Evolutionary conservation across 192 early-diverging fungal species (phyloP).

Genomic region (Umbelopsis isabellina): DNA sequence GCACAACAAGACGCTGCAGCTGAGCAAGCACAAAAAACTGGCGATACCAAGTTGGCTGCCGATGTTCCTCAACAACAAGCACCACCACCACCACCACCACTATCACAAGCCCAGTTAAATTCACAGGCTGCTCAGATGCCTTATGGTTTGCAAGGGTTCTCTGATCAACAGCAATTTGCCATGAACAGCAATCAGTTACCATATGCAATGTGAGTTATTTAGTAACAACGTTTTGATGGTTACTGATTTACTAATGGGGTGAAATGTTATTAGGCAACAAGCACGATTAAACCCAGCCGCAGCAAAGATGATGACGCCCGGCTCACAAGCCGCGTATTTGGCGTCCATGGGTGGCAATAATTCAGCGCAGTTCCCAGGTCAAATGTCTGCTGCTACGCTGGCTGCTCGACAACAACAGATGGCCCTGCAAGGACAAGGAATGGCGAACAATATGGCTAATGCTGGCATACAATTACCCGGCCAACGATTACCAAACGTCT

Average conservation of each 20-base stretch:
- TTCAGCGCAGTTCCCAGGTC: neutral
- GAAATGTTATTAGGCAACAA: neutral
- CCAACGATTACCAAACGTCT: neutral
- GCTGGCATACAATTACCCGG: neutral
- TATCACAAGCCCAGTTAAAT: neutral
- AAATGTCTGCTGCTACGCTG: neutral
- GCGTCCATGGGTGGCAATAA: conserved; percentile 6
- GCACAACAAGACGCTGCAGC: neutral
- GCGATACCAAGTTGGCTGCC: neutral
- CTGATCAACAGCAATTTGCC: conserved; percentile 6
- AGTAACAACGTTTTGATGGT: neutral
- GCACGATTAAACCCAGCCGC: conserved; percentile 9
- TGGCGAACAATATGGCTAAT: neutral
- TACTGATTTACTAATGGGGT: neutral
- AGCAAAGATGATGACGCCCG: conserved; percentile 10
- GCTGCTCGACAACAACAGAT: conserved; percentile 1
- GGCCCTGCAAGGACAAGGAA: neutral
- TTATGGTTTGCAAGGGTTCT: neutral
- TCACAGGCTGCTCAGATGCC: neutral
- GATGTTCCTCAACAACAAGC: neutral
- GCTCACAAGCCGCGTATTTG: neutral
- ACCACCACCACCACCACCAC: neutral
- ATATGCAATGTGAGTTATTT: conserved; percentile 7
- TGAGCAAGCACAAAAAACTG: neutral
- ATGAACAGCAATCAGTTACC: conserved; percentile 15